phyloP scores from a whole-genome alignment of 768 basidiomycete species.

The Psilocybe azurescens region DNA sequence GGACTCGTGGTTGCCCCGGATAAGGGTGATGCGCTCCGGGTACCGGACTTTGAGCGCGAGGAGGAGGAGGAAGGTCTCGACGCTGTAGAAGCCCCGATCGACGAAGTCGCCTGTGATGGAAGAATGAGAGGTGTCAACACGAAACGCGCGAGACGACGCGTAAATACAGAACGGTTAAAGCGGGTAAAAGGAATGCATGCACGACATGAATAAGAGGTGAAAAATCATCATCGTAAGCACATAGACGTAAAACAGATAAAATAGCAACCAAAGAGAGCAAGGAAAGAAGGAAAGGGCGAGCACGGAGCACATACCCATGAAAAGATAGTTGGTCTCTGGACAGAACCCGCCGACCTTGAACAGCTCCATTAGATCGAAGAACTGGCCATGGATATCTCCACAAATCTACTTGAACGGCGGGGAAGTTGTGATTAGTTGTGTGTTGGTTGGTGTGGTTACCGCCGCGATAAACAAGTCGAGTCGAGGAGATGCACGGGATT shows the following conservation, averaged over 20 bases:
- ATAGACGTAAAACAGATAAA: neutral
- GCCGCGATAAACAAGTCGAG: neutral
- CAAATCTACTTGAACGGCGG: constrained; percentile 61
- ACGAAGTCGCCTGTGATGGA: constrained; percentile 86
- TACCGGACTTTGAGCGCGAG: constrained; percentile 97
- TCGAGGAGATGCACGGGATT: neutral
- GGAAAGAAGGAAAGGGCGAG: neutral
- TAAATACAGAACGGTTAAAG: neutral
- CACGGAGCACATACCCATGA: constrained; percentile 78
- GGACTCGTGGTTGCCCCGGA: constrained; percentile 97
- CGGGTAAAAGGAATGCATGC: neutral
- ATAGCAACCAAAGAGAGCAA: too few relatives aligned
- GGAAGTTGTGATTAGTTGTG: constrained; percentile 1
- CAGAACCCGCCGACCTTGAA: constrained; percentile 93
- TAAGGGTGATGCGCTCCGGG: constrained; percentile 95
- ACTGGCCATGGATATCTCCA: constrained; percentile 97
- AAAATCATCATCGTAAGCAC: neutral
- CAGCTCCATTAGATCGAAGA: constrained; percentile 95
- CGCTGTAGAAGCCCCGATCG: constrained; percentile 95
- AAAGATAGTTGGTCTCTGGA: constrained; percentile 93
- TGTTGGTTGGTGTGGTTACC: neutral
- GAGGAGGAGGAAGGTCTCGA: constrained; percentile 94
- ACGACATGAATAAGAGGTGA: neutral
- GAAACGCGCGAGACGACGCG: neutral
- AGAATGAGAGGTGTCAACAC: constrained; percentile 10